phyloP scores from a whole-genome alignment of 805 yeast genomes.

The Brettanomyces sp. region DNA sequence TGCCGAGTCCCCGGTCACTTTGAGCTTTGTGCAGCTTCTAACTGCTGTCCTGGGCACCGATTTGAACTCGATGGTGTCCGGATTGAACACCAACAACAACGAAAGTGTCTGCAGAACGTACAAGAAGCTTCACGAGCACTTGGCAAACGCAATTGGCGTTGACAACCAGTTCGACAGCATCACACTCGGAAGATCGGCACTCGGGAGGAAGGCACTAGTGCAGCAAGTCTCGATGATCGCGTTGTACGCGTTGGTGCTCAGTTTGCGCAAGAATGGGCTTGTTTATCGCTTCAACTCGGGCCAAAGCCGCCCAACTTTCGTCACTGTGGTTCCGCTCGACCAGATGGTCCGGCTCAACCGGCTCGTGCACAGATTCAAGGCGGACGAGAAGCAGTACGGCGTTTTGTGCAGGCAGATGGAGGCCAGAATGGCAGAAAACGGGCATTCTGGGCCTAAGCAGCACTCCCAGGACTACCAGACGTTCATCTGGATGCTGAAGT shows the following conservation, averaged over 20 bases:
- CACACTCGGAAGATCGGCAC: slow-evolving; percentile 16
- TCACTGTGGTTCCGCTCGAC: slow-evolving; percentile 34
- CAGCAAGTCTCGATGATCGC: slow-evolving; percentile 16
- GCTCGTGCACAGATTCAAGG: slow-evolving; percentile 21
- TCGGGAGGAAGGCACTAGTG: slow-evolving; percentile 14
- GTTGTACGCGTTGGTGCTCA: slow-evolving; percentile 38
- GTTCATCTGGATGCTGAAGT: slow-evolving; percentile 38
- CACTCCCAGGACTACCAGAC: slow-evolving; percentile 26
- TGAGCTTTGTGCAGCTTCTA: slow-evolving; percentile 30
- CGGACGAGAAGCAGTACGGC: slow-evolving; percentile 15
- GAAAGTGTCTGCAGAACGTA: slow-evolving; percentile 19
- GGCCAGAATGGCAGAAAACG: slow-evolving; percentile 3
- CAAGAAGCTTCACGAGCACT: slow-evolving; percentile 10
- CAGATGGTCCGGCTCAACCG: slow-evolving; percentile 26
- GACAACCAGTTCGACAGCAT: slow-evolving; percentile 22
- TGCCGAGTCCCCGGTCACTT: slow-evolving; percentile 31
- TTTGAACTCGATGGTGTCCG: slow-evolving; percentile 18
- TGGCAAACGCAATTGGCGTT: slow-evolving; percentile 12
- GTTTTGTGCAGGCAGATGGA: slow-evolving; percentile 18
- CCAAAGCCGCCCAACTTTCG: slow-evolving; percentile 26
- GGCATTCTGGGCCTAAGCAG: neutral
- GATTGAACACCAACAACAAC: slow-evolving; percentile 13
- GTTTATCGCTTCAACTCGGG: slow-evolving; percentile 20
- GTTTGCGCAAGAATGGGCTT: slow-evolving; percentile 38
- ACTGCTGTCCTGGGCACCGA: slow-evolving; percentile 26